These are phyloP conservation scores for Ceratobasidium sp. DNA, from an alignment of 1,284 basidiomycete species.

Conservation along the genomic window DNA sequence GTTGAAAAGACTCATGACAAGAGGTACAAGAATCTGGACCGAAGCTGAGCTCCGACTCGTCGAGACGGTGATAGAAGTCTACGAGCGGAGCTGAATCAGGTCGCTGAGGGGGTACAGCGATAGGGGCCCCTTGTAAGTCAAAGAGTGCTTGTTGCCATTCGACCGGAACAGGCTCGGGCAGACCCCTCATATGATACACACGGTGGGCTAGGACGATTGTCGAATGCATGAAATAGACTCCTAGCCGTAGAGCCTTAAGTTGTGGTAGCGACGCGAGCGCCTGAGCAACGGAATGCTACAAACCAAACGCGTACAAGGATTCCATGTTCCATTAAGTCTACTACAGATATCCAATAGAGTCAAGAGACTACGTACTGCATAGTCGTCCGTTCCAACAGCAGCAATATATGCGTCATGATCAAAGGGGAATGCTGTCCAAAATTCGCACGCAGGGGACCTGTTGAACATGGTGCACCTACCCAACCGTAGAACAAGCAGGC, in stretches of 20 bases:
- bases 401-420: constrained; percentile 44
- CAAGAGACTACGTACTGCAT: constrained; percentile 28
- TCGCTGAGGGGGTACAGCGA: neutral
- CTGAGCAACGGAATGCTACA: constrained; percentile 31
- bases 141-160: constrained; percentile 36
- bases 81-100: neutral
- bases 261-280: neutral
- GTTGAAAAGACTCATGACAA: constrained; percentile 24
- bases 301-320: too few species aligned
- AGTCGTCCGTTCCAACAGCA: constrained; percentile 28
- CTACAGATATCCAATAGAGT: neutral
- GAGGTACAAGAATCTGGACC: constrained; percentile 17
- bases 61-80: constrained; percentile 20
- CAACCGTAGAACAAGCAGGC: constrained; percentile 16
- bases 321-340: neutral
- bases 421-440: constrained; percentile 20
- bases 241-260: constrained; percentile 27
- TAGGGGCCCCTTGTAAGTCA: neutral
- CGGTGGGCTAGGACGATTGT: constrained; percentile 25
- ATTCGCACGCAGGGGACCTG: constrained; percentile 14
- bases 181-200: constrained; percentile 5
- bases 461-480: constrained; percentile 42
- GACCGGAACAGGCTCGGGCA: neutral
- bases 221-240: constrained; percentile 34
- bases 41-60: neutral